These are phyloP conservation scores for Blastobotrys petasosporus DNA, from an alignment of 1,139 yeast species.

Conservation along the genomic window DNA sequence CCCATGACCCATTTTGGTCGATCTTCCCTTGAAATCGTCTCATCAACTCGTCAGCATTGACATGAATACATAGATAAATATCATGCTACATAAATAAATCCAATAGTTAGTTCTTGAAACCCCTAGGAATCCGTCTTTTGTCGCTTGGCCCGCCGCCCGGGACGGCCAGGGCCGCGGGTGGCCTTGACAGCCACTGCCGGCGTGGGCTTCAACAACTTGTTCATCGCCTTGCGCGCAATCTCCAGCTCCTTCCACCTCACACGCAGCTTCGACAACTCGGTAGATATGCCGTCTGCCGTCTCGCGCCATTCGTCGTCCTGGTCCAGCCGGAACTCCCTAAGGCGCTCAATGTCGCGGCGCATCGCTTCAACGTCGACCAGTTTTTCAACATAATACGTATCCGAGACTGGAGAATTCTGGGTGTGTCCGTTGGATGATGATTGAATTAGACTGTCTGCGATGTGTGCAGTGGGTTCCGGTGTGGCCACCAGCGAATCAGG, in stretches of 20 bases:
- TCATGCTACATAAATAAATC: too few species aligned
- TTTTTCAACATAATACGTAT: neutral
- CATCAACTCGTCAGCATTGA: too few species aligned
- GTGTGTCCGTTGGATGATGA: too few species aligned
- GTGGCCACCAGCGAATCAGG: too few species aligned
- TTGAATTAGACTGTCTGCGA: too few species aligned
- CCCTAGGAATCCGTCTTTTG: slow-evolving; percentile 2
- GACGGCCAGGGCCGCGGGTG: slow-evolving; percentile 6
- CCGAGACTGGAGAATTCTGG: too few species aligned
- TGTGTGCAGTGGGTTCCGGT: too few species aligned
- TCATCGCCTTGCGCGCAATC: slow-evolving; percentile 11
- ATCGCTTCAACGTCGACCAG: slow-evolving; percentile 14
- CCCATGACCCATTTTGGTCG: too few species aligned
- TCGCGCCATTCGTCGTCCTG: slow-evolving; percentile 24
- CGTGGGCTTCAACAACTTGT: neutral
- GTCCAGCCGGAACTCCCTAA: slow-evolving; percentile 17
- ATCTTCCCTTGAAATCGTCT: too few species aligned
- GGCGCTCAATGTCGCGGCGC: slow-evolving; percentile 15
- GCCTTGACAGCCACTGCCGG: neutral
- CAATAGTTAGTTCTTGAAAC: too few species aligned
- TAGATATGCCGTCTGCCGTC: slow-evolving; percentile 21
- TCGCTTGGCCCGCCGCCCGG: slow-evolving; percentile 9
- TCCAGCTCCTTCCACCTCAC: slow-evolving; percentile 22
- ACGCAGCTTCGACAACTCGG: slow-evolving; percentile 16
- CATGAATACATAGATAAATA: too few species aligned